Base-by-base conservation (phyloP, 495 filamentous ascomycete genomes). In the Penicillium pancosmium region DNA sequence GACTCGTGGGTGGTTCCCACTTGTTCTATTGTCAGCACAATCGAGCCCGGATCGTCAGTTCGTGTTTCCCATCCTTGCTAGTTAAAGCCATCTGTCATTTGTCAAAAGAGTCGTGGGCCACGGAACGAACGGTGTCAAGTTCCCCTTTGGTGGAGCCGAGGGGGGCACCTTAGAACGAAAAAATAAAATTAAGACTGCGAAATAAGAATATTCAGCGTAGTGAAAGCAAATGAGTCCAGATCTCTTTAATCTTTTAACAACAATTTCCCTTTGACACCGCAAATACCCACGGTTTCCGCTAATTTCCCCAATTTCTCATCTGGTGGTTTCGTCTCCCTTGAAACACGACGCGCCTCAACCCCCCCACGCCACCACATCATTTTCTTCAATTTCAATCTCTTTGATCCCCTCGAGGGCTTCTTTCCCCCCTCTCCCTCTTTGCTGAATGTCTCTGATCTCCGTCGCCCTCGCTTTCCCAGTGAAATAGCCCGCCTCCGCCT, bases 1-100 rank as follows among this genome's bases (percentile, higher is more conserved):
- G 27, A 48, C 25, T 54, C 51, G 19, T 56, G 36, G 54, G 36
- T n/a, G 15, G 36, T 36, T 46, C 41, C 41, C 41, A 46, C 41
- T 46, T n/a, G 41, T 46, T 41, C 38, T 15, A 41, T 13, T 16
- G 12, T 13, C 13, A 15, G 12, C n/a, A 10, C 38, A 16, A 9
- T 13, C 13, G n/a, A 41, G n/a, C 4, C 12, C 38, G 5, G 41
- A 46, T 46, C 41, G 41, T 46, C n/a, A 46, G 41, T 46, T 12
- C 41, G 8, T 46, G 15, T 13, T 38, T 12, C 36, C 36, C 11
- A 38, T 38, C 36, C 10, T 38, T 38, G 36, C 36, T 38, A 12
- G 36, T 38, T 38, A 38, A 5, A 38, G 36, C 11, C 15, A 12
- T 38, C 36, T 12, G 41, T 9, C 41, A 46, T 46, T 46, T 46